These are phyloP conservation scores for Trichoderma gamsii DNA, from an alignment of 495 filamentous ascomycete genomes.

Conservation along the genomic window DNA sequence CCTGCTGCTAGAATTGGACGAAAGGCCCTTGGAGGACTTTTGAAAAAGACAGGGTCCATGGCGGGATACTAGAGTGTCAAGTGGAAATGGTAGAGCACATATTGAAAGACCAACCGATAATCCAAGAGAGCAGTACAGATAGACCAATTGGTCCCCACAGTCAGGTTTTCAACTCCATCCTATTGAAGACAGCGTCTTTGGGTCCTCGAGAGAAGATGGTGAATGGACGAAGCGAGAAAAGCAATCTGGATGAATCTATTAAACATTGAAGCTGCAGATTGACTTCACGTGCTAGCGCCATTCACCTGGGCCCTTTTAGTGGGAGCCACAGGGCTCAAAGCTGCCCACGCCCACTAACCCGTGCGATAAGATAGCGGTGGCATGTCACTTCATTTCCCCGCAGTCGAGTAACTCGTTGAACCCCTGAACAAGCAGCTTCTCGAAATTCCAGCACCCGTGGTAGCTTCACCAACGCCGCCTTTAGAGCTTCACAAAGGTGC, in stretches of 20 bases:
- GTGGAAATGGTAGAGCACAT: background rate
- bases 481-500: background rate
- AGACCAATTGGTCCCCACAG: too few relatives aligned
- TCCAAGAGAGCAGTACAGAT: too few relatives aligned
- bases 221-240: background rate
- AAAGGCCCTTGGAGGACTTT: background rate
- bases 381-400: slow-evolving; percentile 12
- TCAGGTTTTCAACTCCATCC: too few relatives aligned
- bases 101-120: too few relatives aligned
- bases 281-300: background rate
- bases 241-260: background rate
- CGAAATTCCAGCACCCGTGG: background rate
- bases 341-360: background rate
- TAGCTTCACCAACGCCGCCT: background rate
- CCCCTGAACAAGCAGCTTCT: background rate
- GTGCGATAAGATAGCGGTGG: slow-evolving; percentile 3
- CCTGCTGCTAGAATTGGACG: background rate
- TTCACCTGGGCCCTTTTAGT: background rate
- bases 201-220: background rate
- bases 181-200: background rate
- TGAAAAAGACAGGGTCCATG: background rate
- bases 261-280: too few relatives aligned
- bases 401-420: background rate
- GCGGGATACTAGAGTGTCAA: background rate
- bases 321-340: background rate